Evolutionary conservation across 2,329 filamentous ascomycete species (phyloP), one percentile per base, ranked within the genome.

Genomic region (Fusarium floridanum): DNA sequence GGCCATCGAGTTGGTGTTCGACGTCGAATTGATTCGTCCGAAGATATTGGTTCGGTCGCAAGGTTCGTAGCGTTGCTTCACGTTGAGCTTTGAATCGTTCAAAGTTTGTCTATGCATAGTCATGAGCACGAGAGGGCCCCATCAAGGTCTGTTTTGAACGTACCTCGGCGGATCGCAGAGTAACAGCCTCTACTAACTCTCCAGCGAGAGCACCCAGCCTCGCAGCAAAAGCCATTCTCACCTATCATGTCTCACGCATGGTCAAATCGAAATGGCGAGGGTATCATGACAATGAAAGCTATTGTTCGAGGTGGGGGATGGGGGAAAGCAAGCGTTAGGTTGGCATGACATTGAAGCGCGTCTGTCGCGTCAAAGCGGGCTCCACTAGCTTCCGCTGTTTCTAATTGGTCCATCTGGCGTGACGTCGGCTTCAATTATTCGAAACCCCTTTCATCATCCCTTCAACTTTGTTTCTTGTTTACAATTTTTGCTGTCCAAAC

Each of bases 1-100:
- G 86, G 1, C 94, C 94, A 59, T 90, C 86, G 2, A 96, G 86
- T 39, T 87, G 88, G 41, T 88, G 88, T 43, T 88, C 85, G 22
- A 95, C 89, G 53, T 93, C 91, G 79, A 95, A 95, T 75, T 94
- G 93, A 78, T 96, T 94, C 1, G 92, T 94, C 41, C 92, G 89
- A 37, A 89, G 85, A 80, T 89, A 90, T 56, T 83, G 88, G 74
- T 91, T 86, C 36, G 88, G 83, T 60, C 88, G 88, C 39, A 93
- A 80, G 56, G 79, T 85, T 34, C 86, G 87, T 34, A 91, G 77
- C 39, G 86, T 84, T 27, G 83, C 83, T 62, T 92, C 88, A 65
- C 84, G 86, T 24, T 85, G 82, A 17, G 82, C 68, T 50, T 83
- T 85, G 76, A 89, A 87, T 69, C 80, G 82, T 20, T 82, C 73